phyloP scores from a whole-genome alignment of 2,329 filamentous ascomycete species.

The Fusarium fracticaudum region DNA sequence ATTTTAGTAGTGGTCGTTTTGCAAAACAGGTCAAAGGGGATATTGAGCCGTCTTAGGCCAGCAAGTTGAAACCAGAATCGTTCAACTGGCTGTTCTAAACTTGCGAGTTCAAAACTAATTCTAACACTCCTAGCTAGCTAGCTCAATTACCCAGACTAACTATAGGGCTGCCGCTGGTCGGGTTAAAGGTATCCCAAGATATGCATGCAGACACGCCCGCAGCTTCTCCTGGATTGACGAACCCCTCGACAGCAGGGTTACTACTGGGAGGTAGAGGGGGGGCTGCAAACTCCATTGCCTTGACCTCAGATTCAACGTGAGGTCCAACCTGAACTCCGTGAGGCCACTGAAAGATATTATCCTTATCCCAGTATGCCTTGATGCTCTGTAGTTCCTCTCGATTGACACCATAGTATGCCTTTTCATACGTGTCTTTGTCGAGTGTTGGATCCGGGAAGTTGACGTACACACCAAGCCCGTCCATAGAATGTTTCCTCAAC shows the following conservation, averaged over 20 bases:
- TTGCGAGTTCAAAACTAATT: fast-evolving
- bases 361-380: conserved; percentile 44
- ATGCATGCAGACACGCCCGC: too few species aligned
- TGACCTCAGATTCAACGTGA: fast-evolving
- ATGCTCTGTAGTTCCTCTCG: conserved; percentile 30
- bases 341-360: conserved; percentile 42
- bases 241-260: fast-evolving
- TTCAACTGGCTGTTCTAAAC: fast-evolving
- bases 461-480: conserved; percentile 38
- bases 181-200: neutral
- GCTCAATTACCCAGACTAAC: neutral
- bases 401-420: conserved; percentile 47
- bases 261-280: neutral
- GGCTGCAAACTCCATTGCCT: fast-evolving
- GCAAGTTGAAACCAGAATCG: neutral
- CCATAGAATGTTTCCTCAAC: conserved; percentile 35
- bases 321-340: conserved; percentile 35
- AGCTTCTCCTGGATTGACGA: neutral
- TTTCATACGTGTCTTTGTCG: conserved; percentile 23
- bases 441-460: conserved; percentile 44
- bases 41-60: neutral
- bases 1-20: neutral
- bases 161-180: fast-evolving
- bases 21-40: neutral
- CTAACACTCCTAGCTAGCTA: neutral